These are phyloP conservation scores for Nitzschia sp. DNA, from an alignment of 108 stramenopile genomes.

Conservation along the genomic window DNA sequence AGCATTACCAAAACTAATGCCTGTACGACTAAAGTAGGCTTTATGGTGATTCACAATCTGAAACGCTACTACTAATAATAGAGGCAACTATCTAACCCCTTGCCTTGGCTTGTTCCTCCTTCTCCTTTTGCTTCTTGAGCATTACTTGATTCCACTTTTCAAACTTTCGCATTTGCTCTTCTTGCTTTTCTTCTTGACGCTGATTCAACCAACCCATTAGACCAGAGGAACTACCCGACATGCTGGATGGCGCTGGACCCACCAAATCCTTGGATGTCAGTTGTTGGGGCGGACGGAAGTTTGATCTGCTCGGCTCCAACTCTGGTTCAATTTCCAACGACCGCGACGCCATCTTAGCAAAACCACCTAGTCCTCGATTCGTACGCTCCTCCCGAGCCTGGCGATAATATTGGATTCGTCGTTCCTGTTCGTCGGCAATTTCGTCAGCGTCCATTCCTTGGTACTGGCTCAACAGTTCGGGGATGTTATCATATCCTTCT, in stretches of 20 bases:
- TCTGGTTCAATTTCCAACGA: slow-evolving; percentile 66
- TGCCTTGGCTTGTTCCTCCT: slow-evolving; percentile 17
- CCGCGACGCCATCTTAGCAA: slow-evolving; percentile 47
- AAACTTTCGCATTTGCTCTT: slow-evolving; percentile 78
- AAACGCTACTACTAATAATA: neutral
- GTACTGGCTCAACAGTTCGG: slow-evolving; percentile 68
- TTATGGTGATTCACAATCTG: neutral
- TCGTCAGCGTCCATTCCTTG: slow-evolving; percentile 85
- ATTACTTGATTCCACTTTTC: slow-evolving; percentile 92
- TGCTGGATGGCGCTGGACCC: slow-evolving; percentile 62
- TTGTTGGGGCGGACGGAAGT: slow-evolving; percentile 41
- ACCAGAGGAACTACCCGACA: slow-evolving; percentile 35
- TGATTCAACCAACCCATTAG: slow-evolving; percentile 81
- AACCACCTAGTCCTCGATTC: slow-evolving; percentile 68
- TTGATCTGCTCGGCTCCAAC: slow-evolving; percentile 44
- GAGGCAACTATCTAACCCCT: neutral
- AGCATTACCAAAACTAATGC: neutral
- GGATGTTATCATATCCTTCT: slow-evolving; percentile 79
- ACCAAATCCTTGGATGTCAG: slow-evolving; percentile 87
- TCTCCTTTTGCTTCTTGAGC: slow-evolving; percentile 81
- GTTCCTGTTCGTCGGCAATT: slow-evolving; percentile 86
- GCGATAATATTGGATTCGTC: slow-evolving; percentile 60
- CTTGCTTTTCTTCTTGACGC: slow-evolving; percentile 80
- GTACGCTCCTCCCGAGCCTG: slow-evolving; percentile 42
- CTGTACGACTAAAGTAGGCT: neutral